A percentile compares a stretch with the other conserved stretches of the same genome.
Conservation (phyloP, 768 basidiomycete genomes). For the Lactarius psammicola region DNA sequence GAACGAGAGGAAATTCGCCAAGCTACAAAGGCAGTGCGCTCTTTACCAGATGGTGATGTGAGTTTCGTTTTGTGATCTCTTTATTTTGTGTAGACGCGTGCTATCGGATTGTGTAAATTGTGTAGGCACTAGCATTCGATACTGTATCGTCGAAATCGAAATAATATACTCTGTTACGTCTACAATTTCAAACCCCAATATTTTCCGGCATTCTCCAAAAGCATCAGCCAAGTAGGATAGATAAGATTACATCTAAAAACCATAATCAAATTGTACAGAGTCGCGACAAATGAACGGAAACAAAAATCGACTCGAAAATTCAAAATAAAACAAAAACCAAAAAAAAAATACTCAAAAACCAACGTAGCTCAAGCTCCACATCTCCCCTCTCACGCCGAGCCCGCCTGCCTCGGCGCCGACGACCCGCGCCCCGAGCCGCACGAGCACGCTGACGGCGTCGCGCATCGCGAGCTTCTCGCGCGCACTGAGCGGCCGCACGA, state of each 20-base stretch:
- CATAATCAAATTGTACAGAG: neutral
- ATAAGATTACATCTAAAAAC: neutral
- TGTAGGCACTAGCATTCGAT: no score
- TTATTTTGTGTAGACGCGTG: no score
- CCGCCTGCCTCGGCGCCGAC: slow-evolving; percentile 17
- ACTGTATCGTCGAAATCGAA: no score
- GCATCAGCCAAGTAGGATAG: neutral
- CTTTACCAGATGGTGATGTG: no score
- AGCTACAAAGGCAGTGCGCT: no score
- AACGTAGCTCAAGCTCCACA: slow-evolving; percentile 31
- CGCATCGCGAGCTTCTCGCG: slow-evolving; percentile 29
- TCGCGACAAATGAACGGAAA: neutral
- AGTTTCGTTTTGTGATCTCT: no score
- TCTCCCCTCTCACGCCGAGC: slow-evolving; percentile 25
- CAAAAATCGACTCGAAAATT: neutral
- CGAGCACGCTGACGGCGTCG: slow-evolving; percentile 25
- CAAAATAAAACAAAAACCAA: neutral
- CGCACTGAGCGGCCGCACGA: slow-evolving; percentile 26
- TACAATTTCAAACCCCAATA: no score
- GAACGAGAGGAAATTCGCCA: no score
- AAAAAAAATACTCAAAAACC: slow-evolving; percentile 19
- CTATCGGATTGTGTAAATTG: no score
- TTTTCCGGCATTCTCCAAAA: no score
- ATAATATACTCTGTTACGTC: no score
- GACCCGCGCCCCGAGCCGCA: slow-evolving; percentile 22